Evolutionary conservation across 768 basidiomycete genomes (phyloP), one percentile per base, ranked within the genome.

Genomic region (Ephemerocybe angulata): DNA sequence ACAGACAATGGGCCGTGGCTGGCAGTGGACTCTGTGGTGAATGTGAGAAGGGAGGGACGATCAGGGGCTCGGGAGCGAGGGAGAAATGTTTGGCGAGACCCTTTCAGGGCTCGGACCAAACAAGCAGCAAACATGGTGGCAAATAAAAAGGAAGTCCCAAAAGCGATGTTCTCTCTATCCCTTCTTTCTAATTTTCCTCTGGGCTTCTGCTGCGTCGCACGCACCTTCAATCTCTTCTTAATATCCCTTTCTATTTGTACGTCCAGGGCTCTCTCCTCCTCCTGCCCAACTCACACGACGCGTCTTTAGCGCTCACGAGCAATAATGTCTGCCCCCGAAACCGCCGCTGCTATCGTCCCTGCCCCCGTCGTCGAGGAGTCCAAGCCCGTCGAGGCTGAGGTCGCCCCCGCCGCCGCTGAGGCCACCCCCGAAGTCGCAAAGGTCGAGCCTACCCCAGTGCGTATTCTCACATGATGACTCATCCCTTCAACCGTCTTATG

Each of bases 291-390:
- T 52, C 51, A 58, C 46, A 52, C 52, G 55, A 49, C 58, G 50
- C 53, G 47, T 61, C 61, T 53, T 37, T 68, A 84, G 82, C 82
- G 80, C 80, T 27, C 46, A 78, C 75, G 77, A 76, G 73, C 69
- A 74, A 83, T 90, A 90, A 92, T 93, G 89, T 91, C 90, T 79
- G 81, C 87, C 72, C 70, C 85, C 65, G 87, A 86, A 72, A 71
- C 74, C 67, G 65, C 76, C 67, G 68, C 70, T 65, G 65, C 70
- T 25, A 40, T 48, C 58, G 64, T 70, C 63, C 74, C 74, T 66
- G 76, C 67, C 63, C 72, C 76, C 66, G 69, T 76, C 69, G 70
- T 74, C 54, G 84, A 84, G 71, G 85, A 68, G 58, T 58, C 58
- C 54, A 63, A 65, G 59, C 53, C 75, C 58, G 68, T 67, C 46